These are phyloP conservation scores for Abortiporus biennis DNA, from an alignment of 1,284 basidiomycete genomes.

Conservation along the genomic window DNA sequence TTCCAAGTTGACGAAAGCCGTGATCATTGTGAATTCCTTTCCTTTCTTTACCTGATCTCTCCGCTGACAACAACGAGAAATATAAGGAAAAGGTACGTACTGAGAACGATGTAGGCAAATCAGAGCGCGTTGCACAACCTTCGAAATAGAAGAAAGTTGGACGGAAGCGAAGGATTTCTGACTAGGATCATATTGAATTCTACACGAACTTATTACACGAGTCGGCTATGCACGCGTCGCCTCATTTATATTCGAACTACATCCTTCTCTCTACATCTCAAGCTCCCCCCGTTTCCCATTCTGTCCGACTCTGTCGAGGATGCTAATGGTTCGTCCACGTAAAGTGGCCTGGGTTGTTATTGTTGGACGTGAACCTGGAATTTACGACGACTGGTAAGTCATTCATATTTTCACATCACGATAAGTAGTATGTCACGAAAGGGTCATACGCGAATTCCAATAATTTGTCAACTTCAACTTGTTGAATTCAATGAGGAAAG, in stretches of 20 bases:
- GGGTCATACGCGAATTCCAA: slow-evolving; percentile 6
- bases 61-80: too few species aligned
- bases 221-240: not conserved
- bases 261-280: not conserved
- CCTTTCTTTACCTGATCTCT: too few species aligned
- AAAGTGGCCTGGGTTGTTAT: slow-evolving; percentile 41
- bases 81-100: too few species aligned
- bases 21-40: too few species aligned
- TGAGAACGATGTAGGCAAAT: too few species aligned
- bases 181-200: not conserved
- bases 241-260: not conserved
- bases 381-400: slow-evolving; percentile 42
- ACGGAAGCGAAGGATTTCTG: not conserved
- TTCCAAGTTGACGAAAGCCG: too few species aligned
- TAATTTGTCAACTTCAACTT: too few species aligned
- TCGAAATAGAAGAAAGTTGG: too few species aligned
- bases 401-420: slow-evolving; percentile 7
- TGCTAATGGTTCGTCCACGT: slow-evolving; percentile 18
- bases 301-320: not conserved
- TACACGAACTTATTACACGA: not conserved
- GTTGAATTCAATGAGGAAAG: too few species aligned
- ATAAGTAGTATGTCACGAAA: too few species aligned
- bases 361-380: slow-evolving; percentile 36
- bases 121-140: too few species aligned
- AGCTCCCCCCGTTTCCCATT: not conserved